Evolutionary conservation across 495 filamentous ascomycete species (phyloP).

Genomic region (Penicillium ucsense): DNA sequence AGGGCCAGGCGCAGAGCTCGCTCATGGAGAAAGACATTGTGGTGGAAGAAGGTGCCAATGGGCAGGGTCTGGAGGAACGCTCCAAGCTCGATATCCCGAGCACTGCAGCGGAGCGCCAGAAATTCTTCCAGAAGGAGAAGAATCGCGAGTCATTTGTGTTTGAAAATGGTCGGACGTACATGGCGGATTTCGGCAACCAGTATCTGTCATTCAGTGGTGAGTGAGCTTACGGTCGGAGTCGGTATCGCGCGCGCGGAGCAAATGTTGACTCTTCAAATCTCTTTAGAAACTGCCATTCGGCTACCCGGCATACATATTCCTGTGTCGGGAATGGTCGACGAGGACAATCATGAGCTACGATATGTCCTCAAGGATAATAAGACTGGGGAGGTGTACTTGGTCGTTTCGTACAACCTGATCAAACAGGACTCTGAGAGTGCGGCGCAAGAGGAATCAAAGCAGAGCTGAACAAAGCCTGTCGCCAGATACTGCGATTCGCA

Average conservation of each 20-base stretch:
- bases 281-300: conserved; percentile 58
- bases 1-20: conserved; percentile 8
- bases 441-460: not conserved
- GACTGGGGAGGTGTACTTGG: conserved; percentile 63
- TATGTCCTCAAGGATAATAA: conserved; percentile 75
- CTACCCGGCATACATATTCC: conserved; percentile 71
- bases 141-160: conserved; percentile 44
- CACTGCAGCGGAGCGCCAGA: conserved; percentile 46
- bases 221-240: conserved; percentile 1
- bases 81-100: conserved; percentile 40
- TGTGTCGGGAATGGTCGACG: conserved; percentile 74
- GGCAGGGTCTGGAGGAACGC: conserved; percentile 42
- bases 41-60: conserved; percentile 62
- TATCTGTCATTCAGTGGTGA: conserved; percentile 75
- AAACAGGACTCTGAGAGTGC: conserved; percentile 3
- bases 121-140: conserved; percentile 48
- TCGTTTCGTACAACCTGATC: conserved; percentile 68
- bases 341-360: conserved; percentile 66
- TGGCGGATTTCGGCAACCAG: conserved; percentile 82
- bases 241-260: no score
- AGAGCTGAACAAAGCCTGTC: not conserved
- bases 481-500: no score
- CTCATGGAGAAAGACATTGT: conserved; percentile 32
- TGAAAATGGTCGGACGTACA: conserved; percentile 53
- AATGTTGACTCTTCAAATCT: no score